Conservation (phyloP, 2,329 filamentous ascomycete species). For the Talaromyces sp. region DNA sequence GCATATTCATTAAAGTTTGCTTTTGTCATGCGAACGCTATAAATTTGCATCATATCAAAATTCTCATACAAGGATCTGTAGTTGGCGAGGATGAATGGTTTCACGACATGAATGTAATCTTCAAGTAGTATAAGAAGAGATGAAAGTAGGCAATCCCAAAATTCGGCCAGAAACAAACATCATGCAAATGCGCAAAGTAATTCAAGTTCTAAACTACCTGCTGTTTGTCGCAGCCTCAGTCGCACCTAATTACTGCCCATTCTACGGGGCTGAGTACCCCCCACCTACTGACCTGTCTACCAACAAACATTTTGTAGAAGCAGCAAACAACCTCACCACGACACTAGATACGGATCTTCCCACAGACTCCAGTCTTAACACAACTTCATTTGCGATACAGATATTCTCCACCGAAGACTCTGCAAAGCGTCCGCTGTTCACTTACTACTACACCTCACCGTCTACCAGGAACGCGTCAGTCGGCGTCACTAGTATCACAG, state of each 20-base stretch:
- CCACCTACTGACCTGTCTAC: slow-evolving; percentile 3
- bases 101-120: no score
- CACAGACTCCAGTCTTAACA: background rate
- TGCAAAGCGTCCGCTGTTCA: slow-evolving; percentile 1
- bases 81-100: no score
- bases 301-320: slow-evolving; percentile 2
- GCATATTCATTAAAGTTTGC: no score
- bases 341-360: slow-evolving; percentile 1
- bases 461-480: slow-evolving; percentile 5
- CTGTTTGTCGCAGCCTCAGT: background rate
- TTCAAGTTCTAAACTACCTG: background rate
- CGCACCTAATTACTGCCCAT: slow-evolving; percentile 6
- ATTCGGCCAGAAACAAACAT: no score
- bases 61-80: no score
- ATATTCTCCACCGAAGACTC: slow-evolving; percentile 8
- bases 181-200: no score
- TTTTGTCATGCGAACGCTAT: no score
- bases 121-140: no score
- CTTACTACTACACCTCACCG: slow-evolving; percentile 7
- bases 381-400: slow-evolving; percentile 14
- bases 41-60: no score
- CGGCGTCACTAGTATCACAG: slow-evolving; percentile 33
- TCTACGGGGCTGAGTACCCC: slow-evolving; percentile 12
- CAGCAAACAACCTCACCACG: slow-evolving; percentile 5
- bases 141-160: no score